Evolutionary conservation across 306 rosid species (phyloP).

Genomic region (Spatholobus suberectus): DNA sequence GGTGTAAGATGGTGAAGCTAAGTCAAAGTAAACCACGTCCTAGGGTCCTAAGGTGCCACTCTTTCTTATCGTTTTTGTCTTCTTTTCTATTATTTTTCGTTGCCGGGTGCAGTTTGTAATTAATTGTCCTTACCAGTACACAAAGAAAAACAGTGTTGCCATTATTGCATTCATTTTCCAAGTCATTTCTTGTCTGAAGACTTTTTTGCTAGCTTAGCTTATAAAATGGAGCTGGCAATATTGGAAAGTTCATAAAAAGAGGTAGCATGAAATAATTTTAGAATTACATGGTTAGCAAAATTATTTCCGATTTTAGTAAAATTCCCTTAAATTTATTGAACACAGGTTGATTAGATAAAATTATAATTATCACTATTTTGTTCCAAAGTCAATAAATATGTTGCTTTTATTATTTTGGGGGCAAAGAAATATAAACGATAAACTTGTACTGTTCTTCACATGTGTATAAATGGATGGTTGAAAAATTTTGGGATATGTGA

Average conservation of each 20-base stretch:
- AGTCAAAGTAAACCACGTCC: slow-evolving; percentile 23
- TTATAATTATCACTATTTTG: neutral
- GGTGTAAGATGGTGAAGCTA: neutral
- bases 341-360: neutral
- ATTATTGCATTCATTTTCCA: slow-evolving; percentile 7
- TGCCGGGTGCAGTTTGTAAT: neutral
- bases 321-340: neutral
- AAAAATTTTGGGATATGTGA: neutral
- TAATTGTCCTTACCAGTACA: neutral
- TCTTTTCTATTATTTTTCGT: neutral
- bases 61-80: neutral
- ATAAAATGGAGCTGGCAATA: neutral
- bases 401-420: no score
- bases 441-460: neutral
- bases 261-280: neutral
- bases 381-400: no score
- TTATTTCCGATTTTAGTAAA: neutral
- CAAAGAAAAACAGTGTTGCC: neutral
- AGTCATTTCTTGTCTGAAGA: neutral
- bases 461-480: neutral
- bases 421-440: neutral
- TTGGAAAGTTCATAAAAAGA: neutral
- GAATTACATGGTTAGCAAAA: no score
- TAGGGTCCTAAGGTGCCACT: neutral
- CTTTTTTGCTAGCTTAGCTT: neutral